Percentiles rank a stretch among this genome's conserved stretches.
Conservation (phyloP, 441 rosid species). For the Gossypium trilobum region DNA sequence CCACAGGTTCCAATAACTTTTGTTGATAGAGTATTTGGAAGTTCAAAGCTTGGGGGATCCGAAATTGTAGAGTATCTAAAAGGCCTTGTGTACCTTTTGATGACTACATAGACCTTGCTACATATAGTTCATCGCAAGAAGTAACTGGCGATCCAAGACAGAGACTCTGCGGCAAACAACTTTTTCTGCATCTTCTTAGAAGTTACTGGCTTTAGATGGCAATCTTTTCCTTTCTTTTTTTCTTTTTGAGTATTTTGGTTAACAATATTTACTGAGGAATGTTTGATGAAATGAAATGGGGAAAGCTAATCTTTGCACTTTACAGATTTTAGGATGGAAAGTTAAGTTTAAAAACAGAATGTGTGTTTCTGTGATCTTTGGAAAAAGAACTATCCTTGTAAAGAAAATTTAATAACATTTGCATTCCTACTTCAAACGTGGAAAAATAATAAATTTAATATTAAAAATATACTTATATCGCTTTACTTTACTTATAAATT, state of each 20-base stretch:
- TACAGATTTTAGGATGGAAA: no score
- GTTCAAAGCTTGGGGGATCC: conserved; percentile 95
- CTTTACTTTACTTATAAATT: no score
- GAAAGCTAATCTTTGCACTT: no score
- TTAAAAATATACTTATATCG: no score
- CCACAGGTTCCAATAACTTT: conserved; percentile 88
- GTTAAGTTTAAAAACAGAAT: no score
- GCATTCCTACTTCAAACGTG: no score
- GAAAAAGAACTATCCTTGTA: no score
- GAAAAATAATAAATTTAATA: no score
- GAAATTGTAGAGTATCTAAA: conserved; percentile 89
- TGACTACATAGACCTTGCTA: conserved; percentile 42
- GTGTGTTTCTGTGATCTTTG: no score
- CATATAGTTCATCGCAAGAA: background rate
- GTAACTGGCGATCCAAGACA: background rate
- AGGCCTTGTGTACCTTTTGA: conserved; percentile 76
- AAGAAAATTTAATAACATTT: no score
- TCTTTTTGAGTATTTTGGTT: background rate
- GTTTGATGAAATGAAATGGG: no score
- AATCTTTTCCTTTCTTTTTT: background rate
- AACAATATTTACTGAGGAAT: background rate
- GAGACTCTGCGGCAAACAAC: background rate
- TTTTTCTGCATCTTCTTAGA: background rate
- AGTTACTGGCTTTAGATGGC: background rate
- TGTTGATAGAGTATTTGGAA: conserved; percentile 88